Base-by-base conservation (phyloP, 495 filamentous ascomycete genomes). In the Elasticomyces elasticus region DNA sequence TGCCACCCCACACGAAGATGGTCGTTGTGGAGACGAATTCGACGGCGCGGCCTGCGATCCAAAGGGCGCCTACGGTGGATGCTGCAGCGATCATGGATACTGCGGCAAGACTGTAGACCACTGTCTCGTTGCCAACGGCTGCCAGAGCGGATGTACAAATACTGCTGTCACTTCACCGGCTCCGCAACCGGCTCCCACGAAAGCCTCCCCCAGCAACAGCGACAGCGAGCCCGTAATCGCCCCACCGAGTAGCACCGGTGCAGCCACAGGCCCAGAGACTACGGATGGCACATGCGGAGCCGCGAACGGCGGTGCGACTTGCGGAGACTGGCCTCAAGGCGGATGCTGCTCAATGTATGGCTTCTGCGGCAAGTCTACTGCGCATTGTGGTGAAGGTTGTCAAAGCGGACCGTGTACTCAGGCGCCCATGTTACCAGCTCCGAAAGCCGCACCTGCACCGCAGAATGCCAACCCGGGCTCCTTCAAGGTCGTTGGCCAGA, bases 261-360 rank as follows among this genome's bases (percentile, higher is more conserved):
- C 35, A 4, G 26, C 58, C 25, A 69, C 60, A 38, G 71, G 66
- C 17, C 42, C 56, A 3, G 62, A 56, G 5, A 73, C 72, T 1
- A 71, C 63, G 20, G 66, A 79, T 61, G 76, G 76, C n/a, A 70
- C 67, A 47, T 79, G 76, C 50, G 76, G 76, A 49, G 62, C 64
- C 19, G 62, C 54, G 17, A 74, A 75, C 57, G 69, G 67, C 22
- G 67, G 66, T 17, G 72, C 69, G 12, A 57, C 74, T 10, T 78
- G 75, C 55, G 74, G 75, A 10, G 60, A 74, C 49, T 78, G 74
- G 75, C 56, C 61, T 12, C 66, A 71, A 37, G 75, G 75, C 25
- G 57, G 64, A 54, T 78, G 75, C 59, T 78, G 75, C 58, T 75
- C 71, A 17, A 55, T 72, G 67, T 79, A 76, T 59, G 75, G 75